Evolutionary conservation across 2,329 filamentous ascomycete genomes (phyloP).

Genomic region (Helicocarpus griseus): DNA sequence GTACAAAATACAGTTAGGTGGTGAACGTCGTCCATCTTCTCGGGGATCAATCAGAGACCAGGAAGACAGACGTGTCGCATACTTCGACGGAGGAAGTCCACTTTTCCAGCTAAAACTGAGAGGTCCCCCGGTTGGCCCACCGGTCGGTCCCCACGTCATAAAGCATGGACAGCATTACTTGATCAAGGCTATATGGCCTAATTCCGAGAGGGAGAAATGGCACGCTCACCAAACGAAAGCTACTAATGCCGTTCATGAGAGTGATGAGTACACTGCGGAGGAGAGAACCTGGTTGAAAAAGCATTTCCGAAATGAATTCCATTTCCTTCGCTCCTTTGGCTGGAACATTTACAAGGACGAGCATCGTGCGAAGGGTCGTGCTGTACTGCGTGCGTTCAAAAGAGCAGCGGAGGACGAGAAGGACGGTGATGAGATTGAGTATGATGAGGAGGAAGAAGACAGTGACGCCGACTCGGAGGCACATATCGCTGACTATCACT

Average conservation of each 20-base stretch:
- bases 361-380: constrained; percentile 27
- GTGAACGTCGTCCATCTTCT: neutral
- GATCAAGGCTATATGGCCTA: constrained; percentile 8
- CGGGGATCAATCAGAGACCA: neutral
- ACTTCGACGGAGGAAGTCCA: constrained; percentile 3
- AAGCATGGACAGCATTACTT: neutral
- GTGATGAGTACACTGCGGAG: constrained; percentile 10
- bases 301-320: constrained; percentile 23
- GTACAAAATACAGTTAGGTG: neutral
- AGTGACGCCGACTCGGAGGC: neutral
- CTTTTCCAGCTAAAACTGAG: constrained; percentile 8
- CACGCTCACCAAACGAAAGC: neutral
- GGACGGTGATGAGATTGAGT: neutral
- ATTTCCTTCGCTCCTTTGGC: constrained; percentile 23
- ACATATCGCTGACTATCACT: constrained; percentile 15
- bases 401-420: neutral
- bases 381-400: constrained; percentile 20
- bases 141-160: constrained; percentile 1
- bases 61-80: constrained; percentile 4
- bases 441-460: constrained; percentile 6
- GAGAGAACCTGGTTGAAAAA: constrained; percentile 29
- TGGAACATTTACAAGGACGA: constrained; percentile 30
- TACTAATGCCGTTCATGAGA: neutral
- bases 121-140: constrained; percentile 9
- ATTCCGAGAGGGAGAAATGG: constrained; percentile 6